phyloP scores from a whole-genome alignment of 805 yeast species.

The Starmerella roubikii region DNA sequence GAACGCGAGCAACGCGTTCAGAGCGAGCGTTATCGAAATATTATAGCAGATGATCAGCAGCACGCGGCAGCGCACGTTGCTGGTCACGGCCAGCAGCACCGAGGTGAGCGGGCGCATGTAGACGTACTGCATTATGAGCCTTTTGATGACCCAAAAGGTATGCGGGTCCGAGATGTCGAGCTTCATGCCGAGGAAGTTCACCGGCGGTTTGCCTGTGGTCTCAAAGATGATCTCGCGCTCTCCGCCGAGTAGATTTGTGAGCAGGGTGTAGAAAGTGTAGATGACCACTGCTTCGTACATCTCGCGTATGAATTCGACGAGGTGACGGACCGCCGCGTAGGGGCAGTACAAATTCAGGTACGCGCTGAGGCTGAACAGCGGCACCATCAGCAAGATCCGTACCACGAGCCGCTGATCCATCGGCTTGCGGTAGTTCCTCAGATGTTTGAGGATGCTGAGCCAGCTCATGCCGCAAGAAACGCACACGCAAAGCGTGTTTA shows the following conservation, averaged over 20 bases:
- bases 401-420: slow-evolving; percentile 73
- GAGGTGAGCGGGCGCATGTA: slow-evolving; percentile 87
- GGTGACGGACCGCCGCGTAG: slow-evolving; percentile 2
- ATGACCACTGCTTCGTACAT: slow-evolving; percentile 93
- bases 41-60: slow-evolving; percentile 65
- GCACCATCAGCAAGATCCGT: slow-evolving; percentile 69
- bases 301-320: slow-evolving; percentile 44
- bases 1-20: slow-evolving; percentile 75
- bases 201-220: slow-evolving; percentile 60
- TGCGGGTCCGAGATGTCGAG: slow-evolving; percentile 80
- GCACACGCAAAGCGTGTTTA: slow-evolving; percentile 15
- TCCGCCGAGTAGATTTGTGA: slow-evolving; percentile 81
- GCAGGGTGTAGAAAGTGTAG: slow-evolving; percentile 75
- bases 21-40: slow-evolving; percentile 61
- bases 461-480: slow-evolving; percentile 32
- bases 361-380: slow-evolving; percentile 64
- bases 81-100: slow-evolving; percentile 18
- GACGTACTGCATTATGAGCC: slow-evolving; percentile 84
- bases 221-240: slow-evolving; percentile 69
- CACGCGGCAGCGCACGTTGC: slow-evolving; percentile 27
- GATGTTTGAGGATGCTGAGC: slow-evolving; percentile 38
- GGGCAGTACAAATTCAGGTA: slow-evolving; percentile 38
- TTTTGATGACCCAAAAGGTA: slow-evolving; percentile 59
- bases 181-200: slow-evolving; percentile 30
- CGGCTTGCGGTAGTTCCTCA: slow-evolving; percentile 72